Evolutionary conservation across 257 asterid species (phyloP), one percentile per base, ranked within the genome.

Genomic region (Fraxinus quadrangulata): DNA sequence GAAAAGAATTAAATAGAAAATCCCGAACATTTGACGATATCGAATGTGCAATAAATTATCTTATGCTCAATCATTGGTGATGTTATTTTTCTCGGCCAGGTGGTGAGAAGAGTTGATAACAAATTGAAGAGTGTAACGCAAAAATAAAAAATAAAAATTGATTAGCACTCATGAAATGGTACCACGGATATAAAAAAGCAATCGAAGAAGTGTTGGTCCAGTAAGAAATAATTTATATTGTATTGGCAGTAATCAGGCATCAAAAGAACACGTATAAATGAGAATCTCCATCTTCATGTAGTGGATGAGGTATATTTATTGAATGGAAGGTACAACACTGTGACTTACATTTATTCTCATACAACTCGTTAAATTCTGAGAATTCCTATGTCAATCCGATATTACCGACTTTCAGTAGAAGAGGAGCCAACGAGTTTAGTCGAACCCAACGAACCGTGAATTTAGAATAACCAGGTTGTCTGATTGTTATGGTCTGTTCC

Each of bases 391-490:
- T 63, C 34, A 11, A 26, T 63, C 34, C 16, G 17, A 26, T 2
- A 14, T 11, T 9, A 23, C 34, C 69, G 33, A 63, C 14, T 61
- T 21, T 24, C 42, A 67, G 40, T 67, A 69, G 42, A 5, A 11
- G 45, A 72, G 33, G 75, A 47, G 75, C 79, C 67, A 63, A 11
- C 11, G 24, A 71, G 69, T 83, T 31, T 54, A 68, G 40, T 24
- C 56, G 21, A 37, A 69, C 77, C 70, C 76, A 67, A 7, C 72
- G 78, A 69, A 26, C 77, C 54, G 56, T 49, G 21, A 40, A 77
- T 72, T 81, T 86, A 92, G 79, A 89, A 72, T 51, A 94, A 54
- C 96, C 97, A 94, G 56, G 82, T 65, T 26, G 88, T 24, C 28
- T 80, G 74, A 47, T 77, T 79, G 80, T 54, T 83, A 63, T 86